Base-by-base conservation (phyloP, 331 rosid genomes). In the Ulmus americana region DNA sequence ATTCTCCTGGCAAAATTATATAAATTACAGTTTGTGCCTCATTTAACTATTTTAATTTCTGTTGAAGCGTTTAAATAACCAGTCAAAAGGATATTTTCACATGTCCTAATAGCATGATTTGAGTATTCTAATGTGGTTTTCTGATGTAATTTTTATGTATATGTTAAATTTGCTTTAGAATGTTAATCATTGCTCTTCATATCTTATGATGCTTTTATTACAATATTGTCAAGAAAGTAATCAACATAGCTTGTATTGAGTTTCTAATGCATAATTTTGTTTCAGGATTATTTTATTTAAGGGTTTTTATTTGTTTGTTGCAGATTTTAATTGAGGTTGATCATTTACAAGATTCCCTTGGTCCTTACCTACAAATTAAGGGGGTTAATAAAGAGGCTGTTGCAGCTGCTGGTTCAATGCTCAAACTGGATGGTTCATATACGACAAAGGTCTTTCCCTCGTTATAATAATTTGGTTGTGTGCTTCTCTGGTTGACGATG, bases 331-430 rank as follows among this genome's bases (percentile, higher is more conserved):
- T 94, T 48, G 99, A 94, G 88, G 91, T 94, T 59, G 97, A 94
- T 83, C 91, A 90, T 82, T 84, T 94, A 50, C 97, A 94, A 94
- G 95, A 90, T 76, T 84, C 80, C 77, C 73, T 90, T 44, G 84
- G 92, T 69, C 95, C 91, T 64, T 89, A 94, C 82, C 76, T 89
- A 74, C 99, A 94, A 82, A 94, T 94, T 70, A 94, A 94, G 76
- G 97, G 97, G 73, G 87, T 94, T 68, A 76, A 84, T 76, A 94
- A 89, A 82, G 95, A 94, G 77, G 97, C 97, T 11, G 99, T 94
- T 41, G 86, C 83, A 66, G 88, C 87, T 69, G 95, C 95, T 8
- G 99, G 95, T 65, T 85, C 97, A 52, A 79, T 71, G 84, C 99
- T 94, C 72, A 77, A 87, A 70, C 79, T 94, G 77, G 96, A 85